Percentiles rank a stretch among this genome's conserved stretches.
phyloP scores from a whole-genome alignment of 345 rosid genomes.

The Gossypium bickii region DNA sequence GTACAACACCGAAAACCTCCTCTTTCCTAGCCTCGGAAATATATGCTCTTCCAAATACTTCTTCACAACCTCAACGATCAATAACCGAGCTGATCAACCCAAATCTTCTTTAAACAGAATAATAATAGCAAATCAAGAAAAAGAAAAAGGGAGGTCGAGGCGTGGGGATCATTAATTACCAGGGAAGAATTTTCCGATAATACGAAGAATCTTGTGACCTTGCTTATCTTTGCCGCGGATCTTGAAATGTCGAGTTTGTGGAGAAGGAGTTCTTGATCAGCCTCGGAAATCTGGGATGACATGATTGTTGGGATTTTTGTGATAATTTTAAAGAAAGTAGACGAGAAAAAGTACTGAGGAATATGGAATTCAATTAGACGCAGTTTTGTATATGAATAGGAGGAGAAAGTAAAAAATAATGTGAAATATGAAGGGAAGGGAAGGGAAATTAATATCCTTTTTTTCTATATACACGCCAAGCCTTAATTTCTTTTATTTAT shows the following conservation, averaged over 20 bases:
- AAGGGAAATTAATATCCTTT: background rate
- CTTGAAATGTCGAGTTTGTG: background rate
- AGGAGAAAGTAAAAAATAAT: background rate
- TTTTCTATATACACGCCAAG: too few relatives aligned
- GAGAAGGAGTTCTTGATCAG: background rate
- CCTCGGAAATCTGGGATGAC: background rate
- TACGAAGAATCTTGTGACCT: background rate
- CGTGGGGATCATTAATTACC: background rate
- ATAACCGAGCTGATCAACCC: background rate
- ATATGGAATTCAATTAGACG: background rate
- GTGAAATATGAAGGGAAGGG: background rate
- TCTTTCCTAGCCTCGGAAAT: background rate
- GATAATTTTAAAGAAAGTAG: background rate
- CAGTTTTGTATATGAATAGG: background rate
- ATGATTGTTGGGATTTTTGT: background rate
- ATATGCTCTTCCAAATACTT: background rate
- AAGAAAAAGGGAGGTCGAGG: background rate
- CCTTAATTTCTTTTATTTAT: too few relatives aligned
- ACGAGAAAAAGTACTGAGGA: background rate
- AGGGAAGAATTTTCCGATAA: slow-evolving; percentile 1
- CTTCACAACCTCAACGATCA: background rate
- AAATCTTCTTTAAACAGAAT: background rate
- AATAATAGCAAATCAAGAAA: too few relatives aligned
- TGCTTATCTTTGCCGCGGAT: background rate
- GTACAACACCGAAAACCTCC: background rate